Conservation (phyloP, 352 stramenopile genomes). For the Phytopythium cucurbitacearum region DNA sequence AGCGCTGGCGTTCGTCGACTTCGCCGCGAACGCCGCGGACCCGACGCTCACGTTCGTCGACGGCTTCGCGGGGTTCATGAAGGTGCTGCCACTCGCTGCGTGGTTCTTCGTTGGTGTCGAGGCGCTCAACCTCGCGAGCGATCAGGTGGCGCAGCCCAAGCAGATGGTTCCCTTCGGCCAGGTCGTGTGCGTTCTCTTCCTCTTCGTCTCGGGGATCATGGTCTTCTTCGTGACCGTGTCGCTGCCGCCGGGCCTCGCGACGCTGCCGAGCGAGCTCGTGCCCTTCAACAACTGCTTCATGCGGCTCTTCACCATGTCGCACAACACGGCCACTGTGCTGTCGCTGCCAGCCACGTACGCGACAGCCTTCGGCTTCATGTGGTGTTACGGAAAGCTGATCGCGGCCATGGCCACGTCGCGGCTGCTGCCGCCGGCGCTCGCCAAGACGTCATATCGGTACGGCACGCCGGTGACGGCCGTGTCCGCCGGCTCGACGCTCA, state of each 20-base stretch:
- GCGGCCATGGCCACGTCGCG: slow-evolving; percentile 38
- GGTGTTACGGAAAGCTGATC: slow-evolving; percentile 51
- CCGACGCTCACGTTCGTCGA: slow-evolving; percentile 12
- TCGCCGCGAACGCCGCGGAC: slow-evolving; percentile 5
- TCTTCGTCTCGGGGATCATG: slow-evolving; percentile 30
- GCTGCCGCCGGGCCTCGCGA: slow-evolving; percentile 20
- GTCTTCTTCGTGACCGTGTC: slow-evolving; percentile 31
- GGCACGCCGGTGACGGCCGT: slow-evolving; percentile 21
- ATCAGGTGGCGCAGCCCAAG: slow-evolving; percentile 34
- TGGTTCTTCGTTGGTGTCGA: slow-evolving; percentile 56
- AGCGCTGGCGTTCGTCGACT: slow-evolving; percentile 6
- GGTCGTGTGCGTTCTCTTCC: slow-evolving; percentile 30
- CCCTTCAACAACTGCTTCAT: slow-evolving; percentile 34
- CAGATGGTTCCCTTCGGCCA: slow-evolving; percentile 33
- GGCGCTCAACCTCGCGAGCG: slow-evolving; percentile 23
- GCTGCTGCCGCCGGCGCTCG: slow-evolving; percentile 27
- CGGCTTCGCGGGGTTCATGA: slow-evolving; percentile 27
- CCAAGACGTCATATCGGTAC: slow-evolving; percentile 8
- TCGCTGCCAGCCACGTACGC: slow-evolving; percentile 48
- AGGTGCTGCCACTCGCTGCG: slow-evolving; percentile 21
- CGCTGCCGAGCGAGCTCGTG: slow-evolving; percentile 15
- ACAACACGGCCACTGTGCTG: slow-evolving; percentile 19
- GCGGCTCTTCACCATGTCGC: slow-evolving; percentile 16
- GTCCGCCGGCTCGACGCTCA: slow-evolving; percentile 15
- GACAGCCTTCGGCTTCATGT: slow-evolving; percentile 51